Conservation (phyloP, 139 green algal genomes). For the Ulvella scutata region DNA sequence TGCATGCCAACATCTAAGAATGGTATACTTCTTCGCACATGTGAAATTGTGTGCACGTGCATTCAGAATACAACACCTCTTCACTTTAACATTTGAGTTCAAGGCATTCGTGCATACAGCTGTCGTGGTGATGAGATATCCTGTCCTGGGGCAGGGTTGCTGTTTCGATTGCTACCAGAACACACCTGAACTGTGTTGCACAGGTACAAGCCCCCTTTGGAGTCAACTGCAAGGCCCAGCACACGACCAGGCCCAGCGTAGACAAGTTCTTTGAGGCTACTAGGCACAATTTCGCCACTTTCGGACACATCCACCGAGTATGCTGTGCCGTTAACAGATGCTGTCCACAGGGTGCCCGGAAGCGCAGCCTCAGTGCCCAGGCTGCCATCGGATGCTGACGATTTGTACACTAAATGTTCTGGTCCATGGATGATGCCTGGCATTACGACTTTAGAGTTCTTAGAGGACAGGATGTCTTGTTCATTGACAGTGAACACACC, state of each 20-base stretch:
- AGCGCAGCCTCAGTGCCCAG: neutral
- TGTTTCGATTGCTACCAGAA: no score
- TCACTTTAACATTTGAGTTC: no score
- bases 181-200: neutral
- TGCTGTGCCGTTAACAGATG: neutral
- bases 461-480: no score
- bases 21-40: no score
- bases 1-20: no score
- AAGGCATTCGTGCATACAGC: no score
- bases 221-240: neutral
- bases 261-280: neutral
- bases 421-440: neutral
- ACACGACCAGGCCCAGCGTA: neutral
- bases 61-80: no score
- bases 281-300: neutral
- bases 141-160: no score
- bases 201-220: neutral
- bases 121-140: no score
- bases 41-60: no score
- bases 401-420: neutral
- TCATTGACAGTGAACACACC: no score
- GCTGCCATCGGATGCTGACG: neutral
- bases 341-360: neutral
- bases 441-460: no score
- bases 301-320: neutral